Base-by-base conservation (phyloP, 225 moss, liverwort and hornwort genomes). In the Sphagnum tenellum region DNA sequence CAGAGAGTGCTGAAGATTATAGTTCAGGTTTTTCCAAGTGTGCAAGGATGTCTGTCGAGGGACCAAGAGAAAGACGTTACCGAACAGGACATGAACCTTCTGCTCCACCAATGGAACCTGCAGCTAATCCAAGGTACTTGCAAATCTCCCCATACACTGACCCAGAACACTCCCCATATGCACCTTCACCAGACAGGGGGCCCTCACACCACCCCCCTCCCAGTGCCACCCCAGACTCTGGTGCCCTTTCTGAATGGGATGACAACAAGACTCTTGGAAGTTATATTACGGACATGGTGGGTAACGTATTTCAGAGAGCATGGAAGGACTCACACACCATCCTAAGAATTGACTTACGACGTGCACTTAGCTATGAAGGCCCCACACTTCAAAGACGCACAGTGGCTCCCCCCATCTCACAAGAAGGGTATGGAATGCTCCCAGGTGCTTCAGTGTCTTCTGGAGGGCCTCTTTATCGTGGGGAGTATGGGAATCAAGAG, bases 301-400 rank as follows among this genome's bases (percentile, higher is more conserved):
- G 69, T 8, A 75, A 66, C 8, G 48, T 75, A 3, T 9, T 72
- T 48, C 58, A 66, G 3, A 68, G 59, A 50, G 68, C 72, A 63
- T 79, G 79, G 79, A 62, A 66, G 9, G 62, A 75, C 67, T 79
- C 79, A 44, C 71, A 50, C 62, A 79, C 79, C 12, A 63, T 79
- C 11, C 65, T 79, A 5, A 63, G 79, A 12, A 66, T 79, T 45
- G 79, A 79, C 61, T 48, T 79, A 67, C 72, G 72, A 13, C 68
- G 69, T 50, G 61, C 69, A 5, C 44, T 79, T 52, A 57, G 69
- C 10, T 75, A 64, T 48, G 66, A 70, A 3, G 74, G 74, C 44
- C 64, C 71, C 4, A 48, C 57, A 66, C 52, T 71, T 12, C 64
- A 14, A 3, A 6, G 52, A 57, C 46, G 64, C 51, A 50, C 29